Base-by-base conservation (phyloP, 23 red algal species). In the Gracilaria caudata region DNA sequence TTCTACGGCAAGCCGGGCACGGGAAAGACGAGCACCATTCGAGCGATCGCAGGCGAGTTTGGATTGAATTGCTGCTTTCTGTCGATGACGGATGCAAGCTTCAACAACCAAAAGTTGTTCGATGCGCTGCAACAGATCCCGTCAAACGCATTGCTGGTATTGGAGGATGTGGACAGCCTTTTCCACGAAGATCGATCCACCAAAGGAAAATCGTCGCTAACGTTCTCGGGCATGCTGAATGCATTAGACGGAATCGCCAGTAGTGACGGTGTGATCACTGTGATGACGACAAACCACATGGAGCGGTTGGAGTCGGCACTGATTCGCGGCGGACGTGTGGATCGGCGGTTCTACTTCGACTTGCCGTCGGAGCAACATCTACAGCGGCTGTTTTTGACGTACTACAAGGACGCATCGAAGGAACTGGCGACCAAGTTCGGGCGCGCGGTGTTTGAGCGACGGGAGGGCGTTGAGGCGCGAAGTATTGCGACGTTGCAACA, bases 261-360 rank as follows among this genome's bases (percentile, higher is more conserved):
- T 12, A 68, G 63, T 17, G 73, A 83, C 32, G 81, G 84, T 17
- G 68, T 75, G 29, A 57, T 94, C 60, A 88, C 84, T 6, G 51
- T 94, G 19, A 75, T 94, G 81, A 86, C 91, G n/a, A 86, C 91
- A 12, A 94, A 94, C 59, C 82, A 87, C 57, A 45, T 85, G 24
- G 82, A 78, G 39, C 37, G 49, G 34, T 51, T 94, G 16, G 81
- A 94, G 46, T 39, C 45, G 56, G 91, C 91, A 33, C 82, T 94
- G 30, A 85, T 94, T 51, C 82, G 91, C 32, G 72, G 80, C 70
- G 91, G 91, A 34, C 82, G 91, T 25, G 91, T 94, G 20, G 91
- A 94, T 71, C 70, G 73, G 6, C 68, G 66, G 17, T 81, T 92
- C 68, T 38, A 72, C 37, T 84, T 92, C 40, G 44, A 56, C 24